Conservation (phyloP, 352 stramenopile genomes). For the Phytopythium boreale region DNA sequence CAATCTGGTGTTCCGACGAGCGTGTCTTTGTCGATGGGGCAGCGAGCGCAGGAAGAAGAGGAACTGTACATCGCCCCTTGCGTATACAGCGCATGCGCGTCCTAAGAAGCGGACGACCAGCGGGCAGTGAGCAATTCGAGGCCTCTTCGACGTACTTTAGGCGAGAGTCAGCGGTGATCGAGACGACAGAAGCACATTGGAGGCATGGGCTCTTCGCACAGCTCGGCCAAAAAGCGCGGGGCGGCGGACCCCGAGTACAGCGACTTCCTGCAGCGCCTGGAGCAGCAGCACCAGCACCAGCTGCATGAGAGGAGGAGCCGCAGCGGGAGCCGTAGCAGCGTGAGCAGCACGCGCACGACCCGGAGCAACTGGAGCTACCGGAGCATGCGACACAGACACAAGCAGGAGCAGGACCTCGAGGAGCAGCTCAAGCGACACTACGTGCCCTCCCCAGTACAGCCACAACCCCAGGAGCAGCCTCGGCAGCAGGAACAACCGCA, state of each 20-base stretch:
- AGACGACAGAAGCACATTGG: not conserved
- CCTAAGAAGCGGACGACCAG: no score
- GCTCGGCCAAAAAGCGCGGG: conserved; percentile 5
- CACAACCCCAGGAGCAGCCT: not conserved
- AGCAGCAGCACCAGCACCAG: conserved; percentile 4
- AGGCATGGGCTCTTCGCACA: conserved; percentile 3
- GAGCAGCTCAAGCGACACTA: conserved; percentile 1
- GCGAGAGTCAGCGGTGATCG: not conserved
- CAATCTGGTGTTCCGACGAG: not conserved
- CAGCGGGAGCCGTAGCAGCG: not conserved
- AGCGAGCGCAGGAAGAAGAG: not conserved
- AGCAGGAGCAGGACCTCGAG: conserved; percentile 5
- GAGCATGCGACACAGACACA: not conserved
- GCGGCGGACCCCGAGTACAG: conserved; percentile 4
- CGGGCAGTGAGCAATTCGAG: not conserved
- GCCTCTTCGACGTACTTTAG: not conserved
- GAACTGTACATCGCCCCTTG: not conserved
- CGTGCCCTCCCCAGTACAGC: not conserved
- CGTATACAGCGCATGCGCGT: not conserved
- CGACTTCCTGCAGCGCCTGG: conserved; percentile 2
- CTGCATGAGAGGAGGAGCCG: not conserved
- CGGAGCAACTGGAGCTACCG: conserved; percentile 3
- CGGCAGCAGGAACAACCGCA: not conserved
- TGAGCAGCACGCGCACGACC: conserved; percentile 1
- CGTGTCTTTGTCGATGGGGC: conserved; percentile 4